Base-by-base conservation (phyloP, 2,329 filamentous ascomycete species). In the Calonectria naviculata region DNA sequence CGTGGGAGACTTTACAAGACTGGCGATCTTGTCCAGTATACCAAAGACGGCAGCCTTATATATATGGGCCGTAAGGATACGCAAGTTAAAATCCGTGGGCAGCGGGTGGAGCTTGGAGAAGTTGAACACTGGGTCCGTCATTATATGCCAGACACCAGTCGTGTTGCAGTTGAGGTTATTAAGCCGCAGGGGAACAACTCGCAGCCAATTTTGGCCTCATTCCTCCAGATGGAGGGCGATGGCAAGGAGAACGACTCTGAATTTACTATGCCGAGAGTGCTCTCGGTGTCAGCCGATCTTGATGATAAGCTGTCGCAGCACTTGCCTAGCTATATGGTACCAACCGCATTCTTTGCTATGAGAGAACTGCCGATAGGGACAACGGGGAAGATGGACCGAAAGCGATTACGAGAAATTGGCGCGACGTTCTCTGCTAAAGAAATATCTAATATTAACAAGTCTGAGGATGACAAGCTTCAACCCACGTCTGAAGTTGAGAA, bases 21-120 rank as follows among this genome's bases (percentile, higher is more conserved):
- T 1, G 87, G 87, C 3, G 87, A 89, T 71, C 77, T 88, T 9
- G 87, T 80, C 1, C 78, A 78, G 29, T 86, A 86, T 42, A 78
- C 83, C 28, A 75, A 78, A 0, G 82, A 87, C 60, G 84, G 85
- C 3, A 77, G 79, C 17, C 75, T 89, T 6, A 72, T 82, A 1
- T 88, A 84, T 61, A 34, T 49, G 21, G 70, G 70, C 1, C 62
- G 70, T 1, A 58, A 60, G 6, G 71, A 73, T 26, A 49, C 44
- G 6, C 71, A 73, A 44, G 54, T 73, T 42, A 73, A 73, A 36
- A 67, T 71, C 29, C 65, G 69, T 29, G 71, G 71, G 4, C 68
- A 73, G 26, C 60, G 71, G 5, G 62, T 73, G 2, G 71, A 73
- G 52, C 62, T 67, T 6, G 65, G 65, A 2, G 71, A 73, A n/a